Evolutionary conservation across 345 rosid species (phyloP).

Genomic region (Syzygium oleosum): DNA sequence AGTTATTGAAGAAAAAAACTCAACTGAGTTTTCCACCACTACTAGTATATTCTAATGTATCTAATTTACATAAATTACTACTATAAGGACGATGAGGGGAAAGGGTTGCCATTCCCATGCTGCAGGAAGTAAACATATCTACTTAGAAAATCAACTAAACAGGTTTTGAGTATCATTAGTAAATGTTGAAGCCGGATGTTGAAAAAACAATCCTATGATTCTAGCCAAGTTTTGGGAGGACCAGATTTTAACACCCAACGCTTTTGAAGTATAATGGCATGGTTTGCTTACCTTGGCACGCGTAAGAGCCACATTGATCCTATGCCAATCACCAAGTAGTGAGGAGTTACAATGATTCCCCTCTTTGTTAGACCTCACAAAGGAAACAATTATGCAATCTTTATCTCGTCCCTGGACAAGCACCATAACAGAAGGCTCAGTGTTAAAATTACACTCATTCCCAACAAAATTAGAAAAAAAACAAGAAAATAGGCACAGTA

Average conservation of each 20-base stretch:
- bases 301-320: conserved; percentile 91
- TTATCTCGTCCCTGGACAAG: conserved; percentile 80
- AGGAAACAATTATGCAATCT: conserved; percentile 84
- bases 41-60: background rate
- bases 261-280: background rate
- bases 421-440: background rate
- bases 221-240: background rate
- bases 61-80: background rate
- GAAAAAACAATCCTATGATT: background rate
- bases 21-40: background rate
- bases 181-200: background rate
- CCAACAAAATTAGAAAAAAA: background rate
- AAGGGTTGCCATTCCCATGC: background rate
- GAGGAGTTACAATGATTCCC: conserved; percentile 52
- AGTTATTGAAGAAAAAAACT: background rate
- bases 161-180: background rate
- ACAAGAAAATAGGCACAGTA: no score
- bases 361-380: conserved; percentile 68
- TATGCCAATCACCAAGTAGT: conserved; percentile 92
- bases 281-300: conserved; percentile 65
- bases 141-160: background rate
- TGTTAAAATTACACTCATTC: background rate
- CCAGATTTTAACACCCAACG: background rate
- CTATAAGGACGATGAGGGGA: background rate
- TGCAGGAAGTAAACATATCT: background rate